Base-by-base conservation (phyloP, 202 grass and related monocot species). In the Elaeis oleifera region DNA sequence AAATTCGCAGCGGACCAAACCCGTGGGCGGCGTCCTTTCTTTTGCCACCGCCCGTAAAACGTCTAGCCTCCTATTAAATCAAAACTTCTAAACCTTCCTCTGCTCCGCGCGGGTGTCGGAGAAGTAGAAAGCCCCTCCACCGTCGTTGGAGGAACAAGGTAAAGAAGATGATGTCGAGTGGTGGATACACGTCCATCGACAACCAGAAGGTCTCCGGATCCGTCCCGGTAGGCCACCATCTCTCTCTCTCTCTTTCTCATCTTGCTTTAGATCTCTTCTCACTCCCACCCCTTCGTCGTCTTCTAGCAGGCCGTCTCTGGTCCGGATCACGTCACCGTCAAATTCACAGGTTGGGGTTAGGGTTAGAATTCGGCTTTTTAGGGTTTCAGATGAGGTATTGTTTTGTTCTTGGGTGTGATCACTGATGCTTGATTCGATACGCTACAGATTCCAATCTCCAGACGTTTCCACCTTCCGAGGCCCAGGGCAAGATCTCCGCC, bases 151-250 rank as follows among this genome's bases (percentile, higher is more conserved):
- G 11, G 36, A 31, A 31, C 5, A 31, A 28, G 27, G 27, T 5
- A 5, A 28, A 31, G 56, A 85, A 79, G 63, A 92, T 99, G 94
- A 99, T 99, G 94, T 86, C 94, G 29, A 73, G 94, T 82, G 85
- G 88, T 84, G 88, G 82, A n/a, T 99, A 99, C 85, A 80, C 80
- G 29, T 53, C 85, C 58, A 80, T 99, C 61, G 82, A 89, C 64
- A 83, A 86, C 74, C 82, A 90, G 51, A 89, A 99, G 71, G 82
- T 90, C 54, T 86, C 94, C 51, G 88, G 84, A 83, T 92, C 94
- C 59, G 94, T 99, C 20, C 85, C 88, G 79, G 94, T 99, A 86
- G 51, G 74, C 18, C 50, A 6, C 16, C 5, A 3, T 5, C 27
- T 29, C 28, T 1, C 50, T 54, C 25, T 5, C 2, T 23, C 6